Percentiles rank a stretch among this genome's conserved stretches.
These are phyloP conservation scores for Stagonosporopsis chrysanthemi DNA, from an alignment of 2,329 filamentous ascomycete species.

Conservation along the genomic window DNA sequence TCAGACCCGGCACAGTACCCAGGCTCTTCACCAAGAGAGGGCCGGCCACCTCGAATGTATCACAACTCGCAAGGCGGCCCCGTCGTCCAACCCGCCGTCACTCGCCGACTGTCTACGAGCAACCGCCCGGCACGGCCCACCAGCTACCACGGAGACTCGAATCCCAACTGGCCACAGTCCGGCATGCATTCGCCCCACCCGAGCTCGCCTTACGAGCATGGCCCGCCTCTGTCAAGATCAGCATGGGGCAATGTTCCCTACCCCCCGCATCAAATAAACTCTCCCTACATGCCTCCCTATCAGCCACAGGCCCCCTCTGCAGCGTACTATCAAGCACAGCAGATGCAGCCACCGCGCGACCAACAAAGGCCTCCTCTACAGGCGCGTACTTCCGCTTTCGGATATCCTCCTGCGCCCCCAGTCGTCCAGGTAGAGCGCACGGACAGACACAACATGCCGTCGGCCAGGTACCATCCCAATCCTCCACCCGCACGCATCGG, in stretches of 20 bases:
- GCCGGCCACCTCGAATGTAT: constrained; percentile 31
- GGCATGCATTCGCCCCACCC: constrained; percentile 35
- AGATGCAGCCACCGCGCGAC: constrained; percentile 10
- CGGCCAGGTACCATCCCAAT: constrained; percentile 37
- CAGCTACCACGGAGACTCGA: constrained; percentile 43
- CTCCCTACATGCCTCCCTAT: constrained; percentile 21
- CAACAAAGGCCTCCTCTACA: constrained; percentile 29
- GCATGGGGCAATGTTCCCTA: constrained; percentile 29
- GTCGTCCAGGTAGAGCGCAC: constrained; percentile 33
- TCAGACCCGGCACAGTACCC: constrained; percentile 41
- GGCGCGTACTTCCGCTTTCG: background rate
- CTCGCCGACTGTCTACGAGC: constrained; percentile 37
- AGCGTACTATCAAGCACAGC: constrained; percentile 21
- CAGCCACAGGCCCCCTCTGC: constrained; percentile 3
- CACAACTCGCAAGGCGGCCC: constrained; percentile 32
- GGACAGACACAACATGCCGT: constrained; percentile 32
- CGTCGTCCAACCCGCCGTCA: constrained; percentile 38
- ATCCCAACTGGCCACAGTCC: constrained; percentile 25
- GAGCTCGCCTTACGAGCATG: constrained; percentile 35
- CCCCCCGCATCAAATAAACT: constrained; percentile 3
- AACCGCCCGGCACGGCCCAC: constrained; percentile 36
- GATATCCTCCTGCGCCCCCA: constrained; percentile 1
- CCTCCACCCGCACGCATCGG: constrained; percentile 11
- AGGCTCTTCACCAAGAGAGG: constrained; percentile 37
- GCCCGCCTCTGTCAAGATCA: constrained; percentile 44